Conservation (phyloP, 768 basidiomycete species). For the Tulasnella sp. region DNA sequence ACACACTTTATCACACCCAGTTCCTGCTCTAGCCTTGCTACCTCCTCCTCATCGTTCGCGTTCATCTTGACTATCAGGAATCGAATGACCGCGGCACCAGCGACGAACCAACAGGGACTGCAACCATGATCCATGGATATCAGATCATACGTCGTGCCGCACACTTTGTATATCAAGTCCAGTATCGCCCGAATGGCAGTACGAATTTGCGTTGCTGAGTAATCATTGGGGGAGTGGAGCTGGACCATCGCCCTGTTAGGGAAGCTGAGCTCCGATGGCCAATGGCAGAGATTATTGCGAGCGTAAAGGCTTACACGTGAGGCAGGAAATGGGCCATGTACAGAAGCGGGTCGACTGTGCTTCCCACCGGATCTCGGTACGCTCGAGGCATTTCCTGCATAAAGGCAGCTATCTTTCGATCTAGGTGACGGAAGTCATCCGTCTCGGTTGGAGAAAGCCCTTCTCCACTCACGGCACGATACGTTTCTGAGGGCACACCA, state of each 20-base stretch:
- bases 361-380: conserved; percentile 50
- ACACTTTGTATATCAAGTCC: conserved; percentile 24
- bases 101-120: conserved; percentile 23
- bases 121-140: conserved; percentile 21
- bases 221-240: conserved; percentile 13
- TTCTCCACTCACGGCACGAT: not conserved
- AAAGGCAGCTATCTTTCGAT: conserved; percentile 54
- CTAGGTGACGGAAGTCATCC: conserved; percentile 60
- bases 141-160: conserved; percentile 29
- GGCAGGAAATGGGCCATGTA: conserved; percentile 18
- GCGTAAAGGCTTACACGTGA: not conserved
- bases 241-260: no score
- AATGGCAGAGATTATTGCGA: not conserved
- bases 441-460: conserved; percentile 50
- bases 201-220: conserved; percentile 20
- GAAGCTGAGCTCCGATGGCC: not conserved
- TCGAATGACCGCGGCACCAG: conserved; percentile 16
- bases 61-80: not conserved
- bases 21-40: conserved; percentile 5
- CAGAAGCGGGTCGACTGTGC: not conserved
- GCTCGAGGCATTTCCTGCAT: conserved; percentile 55
- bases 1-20: conserved; percentile 15
- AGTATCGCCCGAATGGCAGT: conserved; percentile 19
- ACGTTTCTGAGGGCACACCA: not conserved
- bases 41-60: conserved; percentile 4